Evolutionary conservation across 805 yeast genomes (phyloP).

Genomic region (Komagataella mondaviorum): DNA sequence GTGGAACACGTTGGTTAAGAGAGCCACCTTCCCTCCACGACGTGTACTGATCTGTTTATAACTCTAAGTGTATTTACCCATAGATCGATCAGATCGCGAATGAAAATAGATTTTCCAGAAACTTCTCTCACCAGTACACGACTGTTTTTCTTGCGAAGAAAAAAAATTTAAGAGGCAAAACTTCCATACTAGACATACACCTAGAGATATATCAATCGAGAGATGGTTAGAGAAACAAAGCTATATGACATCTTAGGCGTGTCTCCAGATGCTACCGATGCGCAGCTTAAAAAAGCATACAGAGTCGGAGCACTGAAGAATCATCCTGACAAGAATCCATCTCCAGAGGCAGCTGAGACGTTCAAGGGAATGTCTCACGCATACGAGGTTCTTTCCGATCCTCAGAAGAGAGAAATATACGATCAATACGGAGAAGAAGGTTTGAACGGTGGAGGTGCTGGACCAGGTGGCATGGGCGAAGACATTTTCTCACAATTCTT

Average conservation of each 20-base stretch:
- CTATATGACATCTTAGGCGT: constrained; percentile 67
- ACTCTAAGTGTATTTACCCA: not conserved
- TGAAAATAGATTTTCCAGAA: not conserved
- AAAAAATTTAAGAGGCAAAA: not conserved
- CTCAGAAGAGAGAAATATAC: constrained; percentile 78
- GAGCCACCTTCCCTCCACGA: not conserved
- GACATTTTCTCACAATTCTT: constrained; percentile 49
- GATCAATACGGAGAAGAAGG: constrained; percentile 94
- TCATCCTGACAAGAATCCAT: constrained; percentile 76
- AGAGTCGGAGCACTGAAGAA: constrained; percentile 68
- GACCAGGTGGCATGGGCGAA: constrained; percentile 37
- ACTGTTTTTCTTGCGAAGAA: not conserved
- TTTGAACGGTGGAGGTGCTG: constrained; percentile 63
- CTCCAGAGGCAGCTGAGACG: constrained; percentile 89
- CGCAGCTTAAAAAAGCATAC: constrained; percentile 71
- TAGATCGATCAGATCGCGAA: not conserved
- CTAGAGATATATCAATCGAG: constrained; percentile 4
- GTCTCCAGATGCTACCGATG: constrained; percentile 50
- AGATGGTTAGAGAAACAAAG: constrained; percentile 73
- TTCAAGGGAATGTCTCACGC: constrained; percentile 86
- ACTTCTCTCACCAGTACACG: not conserved
- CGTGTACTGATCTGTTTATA: not conserved
- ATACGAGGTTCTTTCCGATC: constrained; percentile 76
- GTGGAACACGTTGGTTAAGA: constrained; percentile 71
- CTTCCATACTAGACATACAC: not conserved